Percentiles rank a stretch among this genome's conserved stretches.
phyloP scores from a whole-genome alignment of 2,329 filamentous ascomycete species.

The Ascochyta rabiei region DNA sequence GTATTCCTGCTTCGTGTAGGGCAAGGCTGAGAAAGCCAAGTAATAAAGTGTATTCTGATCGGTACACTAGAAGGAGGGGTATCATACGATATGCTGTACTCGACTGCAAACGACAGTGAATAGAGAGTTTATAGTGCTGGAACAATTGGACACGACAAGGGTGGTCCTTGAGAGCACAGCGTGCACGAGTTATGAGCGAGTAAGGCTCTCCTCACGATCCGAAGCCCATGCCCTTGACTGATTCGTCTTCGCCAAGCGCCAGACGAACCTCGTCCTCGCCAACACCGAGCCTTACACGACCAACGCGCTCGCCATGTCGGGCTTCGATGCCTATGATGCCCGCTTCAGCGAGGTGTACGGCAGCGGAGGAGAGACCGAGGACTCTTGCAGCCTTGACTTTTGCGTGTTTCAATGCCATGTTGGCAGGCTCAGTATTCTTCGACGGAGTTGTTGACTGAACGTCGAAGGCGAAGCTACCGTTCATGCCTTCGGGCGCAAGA shows the following conservation, averaged over 20 bases:
- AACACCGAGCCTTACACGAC: conserved; percentile 83
- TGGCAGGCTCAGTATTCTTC: conserved; percentile 23
- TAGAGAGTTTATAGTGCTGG: conserved; percentile 1
- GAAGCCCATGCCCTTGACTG: conserved; percentile 77
- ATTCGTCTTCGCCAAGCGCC: conserved; percentile 85
- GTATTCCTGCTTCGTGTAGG: background rate
- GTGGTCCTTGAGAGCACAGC: background rate
- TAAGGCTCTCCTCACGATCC: conserved; percentile 21
- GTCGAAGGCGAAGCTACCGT: conserved; percentile 13
- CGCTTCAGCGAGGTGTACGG: conserved; percentile 82
- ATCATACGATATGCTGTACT: conserved; percentile 10
- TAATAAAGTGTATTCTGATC: background rate
- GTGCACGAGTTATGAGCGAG: background rate
- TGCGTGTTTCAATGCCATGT: conserved; percentile 28
- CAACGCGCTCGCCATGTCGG: conserved; percentile 78
- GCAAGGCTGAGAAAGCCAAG: background rate
- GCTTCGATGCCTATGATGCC: conserved; percentile 86
- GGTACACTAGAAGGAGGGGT: conserved; percentile 15
- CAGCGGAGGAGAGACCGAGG: conserved; percentile 70
- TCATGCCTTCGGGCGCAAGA: conserved; percentile 47
- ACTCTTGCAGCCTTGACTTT: conserved; percentile 52
- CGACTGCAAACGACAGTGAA: background rate
- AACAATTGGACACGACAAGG: background rate
- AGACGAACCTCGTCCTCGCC: conserved; percentile 89
- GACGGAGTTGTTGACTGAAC: conserved; percentile 21